Evolutionary conservation across 108 stramenopile species (phyloP), one percentile per base, ranked within the genome.

Genomic region (Discostella stelligeroides): DNA sequence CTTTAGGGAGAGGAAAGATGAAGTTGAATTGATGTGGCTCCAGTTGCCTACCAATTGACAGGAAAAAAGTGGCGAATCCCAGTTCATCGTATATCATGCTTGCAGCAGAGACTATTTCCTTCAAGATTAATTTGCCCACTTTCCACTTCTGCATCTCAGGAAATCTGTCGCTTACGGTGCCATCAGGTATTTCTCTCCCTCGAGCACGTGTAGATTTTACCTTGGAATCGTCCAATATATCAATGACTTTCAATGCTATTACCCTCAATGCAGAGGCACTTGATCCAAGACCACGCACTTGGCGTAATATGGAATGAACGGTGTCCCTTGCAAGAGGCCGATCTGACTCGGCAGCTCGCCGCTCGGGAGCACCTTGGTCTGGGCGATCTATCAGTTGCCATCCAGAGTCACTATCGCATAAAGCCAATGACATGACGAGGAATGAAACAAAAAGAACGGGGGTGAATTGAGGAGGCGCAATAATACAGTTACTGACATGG

Each of bases 1-100:
- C 40, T 12, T 17, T 39, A 18, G 75, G 75, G 42, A 83, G 65
- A 43, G 82, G 83, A 67, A 84, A 81, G 15, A 84, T 62, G n/a
- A 74, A 70, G 45, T 63, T 59, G 39, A 84, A 81, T 42, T 73
- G 67, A 47, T 76, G 74, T 2, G 82, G 82, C 67, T 83, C 82
- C 21, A 83, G 43, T 55, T 83, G 82, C 30, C 82, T 55, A 11
- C 79, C 82, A 28, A 83, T 53, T 1, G 73, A 75, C 13, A 84
- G 64, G 56, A 76, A 77, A 43, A 84, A 84, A 54, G 64, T 57
- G 8, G 73, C 73, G 27, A 78, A 65, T 39, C 70, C 47, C 6
- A 79, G 65, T 15, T 39, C 60, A 62, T 79, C 60, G 27, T 54
- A 79, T 40, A 39, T 34, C 13, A 71, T 53, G 47, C 34, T 79